These are phyloP conservation scores for Piloderma croceum DNA, from an alignment of 768 basidiomycete species.

Conservation along the genomic window DNA sequence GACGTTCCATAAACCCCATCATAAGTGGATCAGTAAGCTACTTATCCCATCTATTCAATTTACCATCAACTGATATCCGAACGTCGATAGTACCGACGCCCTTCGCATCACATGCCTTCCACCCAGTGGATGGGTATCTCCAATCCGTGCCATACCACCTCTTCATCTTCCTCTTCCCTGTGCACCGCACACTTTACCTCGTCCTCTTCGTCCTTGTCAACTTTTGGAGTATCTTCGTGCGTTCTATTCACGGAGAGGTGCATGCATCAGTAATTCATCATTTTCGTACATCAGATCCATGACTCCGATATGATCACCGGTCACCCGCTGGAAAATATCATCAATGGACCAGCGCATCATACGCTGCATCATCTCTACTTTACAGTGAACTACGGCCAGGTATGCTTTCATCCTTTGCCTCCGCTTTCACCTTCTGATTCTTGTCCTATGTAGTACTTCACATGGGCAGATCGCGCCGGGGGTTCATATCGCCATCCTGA, in stretches of 20 bases:
- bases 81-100: conserved; percentile 79
- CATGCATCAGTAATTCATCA: neutral
- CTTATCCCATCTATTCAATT: conserved; percentile 14
- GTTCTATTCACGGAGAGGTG: no score
- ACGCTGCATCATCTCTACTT: conserved; percentile 96
- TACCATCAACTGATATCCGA: conserved; percentile 5
- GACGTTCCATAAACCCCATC: conserved; percentile 91
- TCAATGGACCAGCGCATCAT: conserved; percentile 99
- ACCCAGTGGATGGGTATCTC: conserved; percentile 88
- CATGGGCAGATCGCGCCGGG: conserved; percentile 81
- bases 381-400: conserved; percentile 93
- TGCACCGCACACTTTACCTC: conserved; percentile 82
- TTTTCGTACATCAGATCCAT: conserved; percentile 62
- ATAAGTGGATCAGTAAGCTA: conserved; percentile 97
- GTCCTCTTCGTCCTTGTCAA: conserved; percentile 88
- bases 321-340: conserved; percentile 77
- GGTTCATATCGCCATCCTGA: conserved; percentile 89
- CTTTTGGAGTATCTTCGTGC: conserved; percentile 86
- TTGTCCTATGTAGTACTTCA: conserved; percentile 74
- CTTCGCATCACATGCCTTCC: conserved; percentile 96
- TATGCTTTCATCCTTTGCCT: conserved; percentile 27
- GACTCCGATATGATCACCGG: conserved; percentile 99
- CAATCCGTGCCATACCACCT: conserved; percentile 96
- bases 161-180: conserved; percentile 84
- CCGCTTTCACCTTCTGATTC: conserved; percentile 4